These are phyloP conservation scores for Kodamaea arcana DNA, from an alignment of 1,139 yeast species.

Conservation along the genomic window DNA sequence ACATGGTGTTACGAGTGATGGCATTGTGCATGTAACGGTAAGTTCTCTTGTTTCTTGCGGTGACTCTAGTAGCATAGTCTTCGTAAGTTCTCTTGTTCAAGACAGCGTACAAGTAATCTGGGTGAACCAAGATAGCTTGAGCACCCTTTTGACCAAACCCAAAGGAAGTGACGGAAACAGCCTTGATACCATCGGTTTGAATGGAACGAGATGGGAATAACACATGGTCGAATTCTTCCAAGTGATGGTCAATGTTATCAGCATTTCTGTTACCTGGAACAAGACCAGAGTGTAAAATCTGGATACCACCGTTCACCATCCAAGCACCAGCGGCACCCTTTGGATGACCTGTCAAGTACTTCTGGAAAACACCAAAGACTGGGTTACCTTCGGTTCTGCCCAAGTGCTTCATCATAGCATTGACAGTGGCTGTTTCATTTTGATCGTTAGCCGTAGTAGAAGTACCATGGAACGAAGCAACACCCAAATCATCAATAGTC, in stretches of 20 bases:
- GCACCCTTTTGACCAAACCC: slow-evolving; percentile 99
- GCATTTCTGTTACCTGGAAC: slow-evolving; percentile 99
- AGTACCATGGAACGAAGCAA: slow-evolving; percentile 99
- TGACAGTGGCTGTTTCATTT: slow-evolving; percentile 90
- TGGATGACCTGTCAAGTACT: slow-evolving; percentile 98
- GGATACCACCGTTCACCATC: slow-evolving; percentile 99
- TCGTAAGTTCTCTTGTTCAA: slow-evolving; percentile 68
- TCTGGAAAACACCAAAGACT: slow-evolving; percentile 96
- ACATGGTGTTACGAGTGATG: slow-evolving; percentile 84
- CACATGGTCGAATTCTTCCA: slow-evolving; percentile 82
- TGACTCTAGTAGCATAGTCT: slow-evolving; percentile 66
- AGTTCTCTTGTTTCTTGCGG: slow-evolving; percentile 80
- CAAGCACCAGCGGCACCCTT: slow-evolving; percentile 99
- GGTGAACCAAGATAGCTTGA: slow-evolving; percentile 85
- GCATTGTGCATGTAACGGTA: slow-evolving; percentile 97
- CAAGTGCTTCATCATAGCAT: slow-evolving; percentile 88
- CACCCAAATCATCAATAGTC: slow-evolving; percentile 91
- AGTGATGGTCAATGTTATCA: slow-evolving; percentile 81
- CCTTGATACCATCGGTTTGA: slow-evolving; percentile 96
- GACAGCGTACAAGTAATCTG: slow-evolving; percentile 88
- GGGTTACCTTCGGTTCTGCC: slow-evolving; percentile 99
- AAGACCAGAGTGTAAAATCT: slow-evolving; percentile 84
- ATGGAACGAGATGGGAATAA: slow-evolving; percentile 92
- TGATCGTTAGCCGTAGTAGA: slow-evolving; percentile 97
- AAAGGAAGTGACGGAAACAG: slow-evolving; percentile 93